Conservation (phyloP, 352 stramenopile genomes). For the Phytophthora hibernalis region DNA sequence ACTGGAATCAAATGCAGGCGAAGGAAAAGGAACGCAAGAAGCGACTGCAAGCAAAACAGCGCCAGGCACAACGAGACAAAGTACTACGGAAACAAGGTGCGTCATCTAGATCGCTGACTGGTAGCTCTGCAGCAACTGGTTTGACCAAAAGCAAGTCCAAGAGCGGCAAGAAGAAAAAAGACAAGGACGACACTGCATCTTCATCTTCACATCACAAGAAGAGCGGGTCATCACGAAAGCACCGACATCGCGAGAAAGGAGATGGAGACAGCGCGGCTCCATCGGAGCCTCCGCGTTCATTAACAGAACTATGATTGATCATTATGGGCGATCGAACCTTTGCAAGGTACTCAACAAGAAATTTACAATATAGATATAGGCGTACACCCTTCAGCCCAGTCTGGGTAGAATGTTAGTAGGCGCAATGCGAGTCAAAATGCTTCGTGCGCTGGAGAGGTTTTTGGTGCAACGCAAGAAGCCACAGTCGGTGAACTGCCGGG, state of each 20-base stretch:
- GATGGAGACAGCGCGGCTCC: background rate
- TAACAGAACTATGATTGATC: conserved; percentile 47
- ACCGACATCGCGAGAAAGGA: conserved; percentile 37
- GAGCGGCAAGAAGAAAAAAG: conserved; percentile 55
- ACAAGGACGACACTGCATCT: conserved; percentile 20
- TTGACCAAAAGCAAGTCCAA: conserved; percentile 39
- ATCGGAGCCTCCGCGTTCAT: conserved; percentile 36
- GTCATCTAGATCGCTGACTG: conserved; percentile 33
- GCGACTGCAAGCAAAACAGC: conserved; percentile 72
- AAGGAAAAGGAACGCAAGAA: conserved; percentile 81
- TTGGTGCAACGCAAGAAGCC: conserved; percentile 79
- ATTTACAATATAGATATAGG: conserved; percentile 39
- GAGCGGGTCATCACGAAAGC: conserved; percentile 41
- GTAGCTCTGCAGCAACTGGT: conserved; percentile 10
- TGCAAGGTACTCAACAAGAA: conserved; percentile 25
- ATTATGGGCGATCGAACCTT: conserved; percentile 8
- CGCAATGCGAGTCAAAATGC: conserved; percentile 15
- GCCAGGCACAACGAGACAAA: conserved; percentile 82
- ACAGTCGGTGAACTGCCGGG: conserved; percentile 76
- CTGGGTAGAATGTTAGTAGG: conserved; percentile 1
- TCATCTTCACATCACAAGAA: conserved; percentile 43
- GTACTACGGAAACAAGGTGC: conserved; percentile 66
- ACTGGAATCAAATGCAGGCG: conserved; percentile 79
- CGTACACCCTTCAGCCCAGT: conserved; percentile 17
- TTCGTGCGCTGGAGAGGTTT: conserved; percentile 79